Base-by-base conservation (phyloP, 108 stramenopile genomes). In the Phaeodactylum tricornutum region DNA sequence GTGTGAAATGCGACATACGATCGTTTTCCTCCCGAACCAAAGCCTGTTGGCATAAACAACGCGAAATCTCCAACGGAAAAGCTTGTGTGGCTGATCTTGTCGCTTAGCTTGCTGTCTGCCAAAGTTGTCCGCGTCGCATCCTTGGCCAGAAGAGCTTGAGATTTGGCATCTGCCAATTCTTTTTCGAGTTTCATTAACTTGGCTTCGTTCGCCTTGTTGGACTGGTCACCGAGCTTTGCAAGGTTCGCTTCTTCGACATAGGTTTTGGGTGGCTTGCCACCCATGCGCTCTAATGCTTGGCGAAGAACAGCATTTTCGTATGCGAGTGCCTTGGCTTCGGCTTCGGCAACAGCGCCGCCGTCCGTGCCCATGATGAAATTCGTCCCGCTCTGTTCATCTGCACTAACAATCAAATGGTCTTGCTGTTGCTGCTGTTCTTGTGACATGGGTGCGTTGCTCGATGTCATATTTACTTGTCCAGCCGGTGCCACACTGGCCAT, bases 31-130 rank as follows among this genome's bases (percentile, higher is more conserved):
- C 75, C 81, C 28, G 64, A 53, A 17, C 78, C 76, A 29, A 74
- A 62, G 32, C 81, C 81, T 15, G 86, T 83, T 16, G 81, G 86
- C 86, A 88, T 88, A 29, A 88, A 88, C 21, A 88, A 65, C 32
- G 73, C 86, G 17, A 88, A 71, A 53, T 88, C 81, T 19, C 86
- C 86, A 60, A 88, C 64, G 7, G 55, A 44, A 60, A 88, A 84
- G 56, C 79, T 84, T 16, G 79, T 74, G 47, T 88, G 86, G 43
- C 80, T 82, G 45, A 88, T 88, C 50, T 84, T 88, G 57, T 88
- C 81, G 47, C 53, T 64, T 39, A 44, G 36, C 42, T 53, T 43
- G 21, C 48, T 29, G 2, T 57, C 62, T 23, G 38, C 57, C 37
- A 55, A 58, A 1, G 53, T 27, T 40, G 44, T 57, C 22, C 48